Evolutionary conservation across 2,329 filamentous ascomycete genomes (phyloP).

Genomic region (Trichoderma koningii): DNA sequence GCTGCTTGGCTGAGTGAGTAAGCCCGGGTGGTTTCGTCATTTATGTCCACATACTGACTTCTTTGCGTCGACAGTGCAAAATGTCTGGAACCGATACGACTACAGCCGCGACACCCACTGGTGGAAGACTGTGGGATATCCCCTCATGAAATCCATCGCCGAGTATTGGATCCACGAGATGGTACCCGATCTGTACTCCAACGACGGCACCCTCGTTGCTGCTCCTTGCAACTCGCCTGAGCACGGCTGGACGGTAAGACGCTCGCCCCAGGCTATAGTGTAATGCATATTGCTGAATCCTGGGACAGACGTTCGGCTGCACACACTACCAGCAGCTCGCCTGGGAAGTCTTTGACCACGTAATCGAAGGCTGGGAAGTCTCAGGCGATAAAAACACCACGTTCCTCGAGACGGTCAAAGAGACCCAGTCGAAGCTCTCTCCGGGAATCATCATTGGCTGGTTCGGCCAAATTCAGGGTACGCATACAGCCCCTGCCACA

Average conservation of each 20-base stretch:
- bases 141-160: conserved; percentile 54
- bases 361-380: conserved; percentile 36
- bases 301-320: conserved; percentile 50
- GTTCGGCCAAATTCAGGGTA: conserved; percentile 27
- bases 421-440: conserved; percentile 17
- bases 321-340: conserved; percentile 57
- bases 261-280: too few relatives aligned
- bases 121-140: conserved; percentile 53
- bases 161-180: conserved; percentile 60
- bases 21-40: neutral
- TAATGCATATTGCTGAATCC: neutral
- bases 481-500: neutral
- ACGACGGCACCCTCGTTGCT: conserved; percentile 56
- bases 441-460: conserved; percentile 22
- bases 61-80: conserved; percentile 51
- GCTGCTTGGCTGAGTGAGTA: conserved; percentile 25
- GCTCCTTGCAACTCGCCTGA: conserved; percentile 63
- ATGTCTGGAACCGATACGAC: conserved; percentile 59
- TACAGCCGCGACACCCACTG: conserved; percentile 53
- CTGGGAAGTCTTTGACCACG: conserved; percentile 45
- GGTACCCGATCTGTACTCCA: conserved; percentile 50
- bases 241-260: conserved; percentile 48
- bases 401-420: conserved; percentile 41
- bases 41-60: neutral
- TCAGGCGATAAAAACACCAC: conserved; percentile 34